A percentile compares a stretch with the other conserved stretches of the same genome.
Conservation (phyloP, 495 filamentous ascomycete species). For the Arthonia radiata region DNA sequence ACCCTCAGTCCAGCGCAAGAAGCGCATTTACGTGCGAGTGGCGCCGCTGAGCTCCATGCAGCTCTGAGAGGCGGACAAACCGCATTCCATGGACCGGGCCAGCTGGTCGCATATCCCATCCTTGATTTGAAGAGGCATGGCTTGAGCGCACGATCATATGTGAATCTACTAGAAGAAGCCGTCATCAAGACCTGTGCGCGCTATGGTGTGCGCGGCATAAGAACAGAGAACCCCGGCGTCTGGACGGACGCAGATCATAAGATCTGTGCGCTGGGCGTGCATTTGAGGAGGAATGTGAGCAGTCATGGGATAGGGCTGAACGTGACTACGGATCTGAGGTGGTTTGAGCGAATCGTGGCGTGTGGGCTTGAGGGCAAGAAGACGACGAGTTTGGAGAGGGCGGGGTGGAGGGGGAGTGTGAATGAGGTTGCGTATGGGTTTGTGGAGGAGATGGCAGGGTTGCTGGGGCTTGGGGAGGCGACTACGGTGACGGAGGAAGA, state of each 20-base stretch:
- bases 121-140: conserved; percentile 40
- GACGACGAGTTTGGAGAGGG: conserved; percentile 36
- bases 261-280: conserved; percentile 74
- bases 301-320: conserved; percentile 76
- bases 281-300: conserved; percentile 61
- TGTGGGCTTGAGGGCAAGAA: conserved; percentile 63
- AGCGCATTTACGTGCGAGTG: conserved; percentile 15
- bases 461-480: too few species aligned
- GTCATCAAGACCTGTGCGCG: conserved; percentile 35
- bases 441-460: conserved; percentile 9
- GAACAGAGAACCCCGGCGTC: too few species aligned
- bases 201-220: conserved; percentile 42
- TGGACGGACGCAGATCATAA: too few species aligned
- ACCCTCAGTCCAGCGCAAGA: conserved; percentile 23
- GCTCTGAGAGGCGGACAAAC: conserved; percentile 71
- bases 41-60: conserved; percentile 34
- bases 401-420: conserved; percentile 10
- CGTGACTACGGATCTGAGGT: conserved; percentile 37
- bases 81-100: conserved; percentile 88
- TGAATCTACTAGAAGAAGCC: conserved; percentile 47
- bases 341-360: conserved; percentile 59
- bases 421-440: conserved; percentile 12
- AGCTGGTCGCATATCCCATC: conserved; percentile 74
- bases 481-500: too few species aligned
- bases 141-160: conserved; percentile 35